Base-by-base conservation (phyloP, 2,329 filamentous ascomycete species). In the Huntiella savannae region DNA sequence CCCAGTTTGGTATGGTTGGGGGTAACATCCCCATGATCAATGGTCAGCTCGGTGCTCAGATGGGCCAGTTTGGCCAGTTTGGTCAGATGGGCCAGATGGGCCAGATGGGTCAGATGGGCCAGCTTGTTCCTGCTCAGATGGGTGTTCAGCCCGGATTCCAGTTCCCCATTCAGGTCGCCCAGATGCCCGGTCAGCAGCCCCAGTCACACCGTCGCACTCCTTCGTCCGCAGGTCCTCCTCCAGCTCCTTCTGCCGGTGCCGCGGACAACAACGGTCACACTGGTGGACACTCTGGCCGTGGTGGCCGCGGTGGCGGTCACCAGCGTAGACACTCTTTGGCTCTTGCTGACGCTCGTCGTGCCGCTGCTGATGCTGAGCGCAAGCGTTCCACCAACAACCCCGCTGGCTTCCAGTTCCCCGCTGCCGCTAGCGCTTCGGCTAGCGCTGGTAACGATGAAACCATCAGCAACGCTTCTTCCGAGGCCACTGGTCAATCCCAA, bases 301-400 rank as follows among this genome's bases (percentile, higher is more conserved):
- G 84, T 56, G 79, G 86, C 57, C 80, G 82, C 53, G 70, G 75
- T 50, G 69, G 77, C 51, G 88, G 88, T 51, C 91, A 98, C 60
- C 82, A 92, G 62, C 78, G 91, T 59, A 80, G 91, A 63, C 91
- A 98, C 65, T 98, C 91, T 15, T 70, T 98, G 53, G 91, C 87
- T 52, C 69, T 98, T 53, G 84, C 87, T 34, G 91, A 98, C 63
- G 91, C 91, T 43, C 96, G 94, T 66, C 96, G 95, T 67, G 91
- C 91, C 41, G 91, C 91, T 48, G 91, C 98, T 62, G 66, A 94
- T 52, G 91, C 91, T 42, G 91, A 98, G 65, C 88, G 94, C 69
- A 95, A 95, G 67, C 75, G 87, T 62, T 93, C 88, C 47, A 86
- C 87, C 51, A 43, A 43, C 40, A 43, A 43, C 16, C 40, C 40